These are phyloP conservation scores for Ceratocystis albifundus DNA, from an alignment of 2,329 filamentous ascomycete genomes.

Conservation along the genomic window DNA sequence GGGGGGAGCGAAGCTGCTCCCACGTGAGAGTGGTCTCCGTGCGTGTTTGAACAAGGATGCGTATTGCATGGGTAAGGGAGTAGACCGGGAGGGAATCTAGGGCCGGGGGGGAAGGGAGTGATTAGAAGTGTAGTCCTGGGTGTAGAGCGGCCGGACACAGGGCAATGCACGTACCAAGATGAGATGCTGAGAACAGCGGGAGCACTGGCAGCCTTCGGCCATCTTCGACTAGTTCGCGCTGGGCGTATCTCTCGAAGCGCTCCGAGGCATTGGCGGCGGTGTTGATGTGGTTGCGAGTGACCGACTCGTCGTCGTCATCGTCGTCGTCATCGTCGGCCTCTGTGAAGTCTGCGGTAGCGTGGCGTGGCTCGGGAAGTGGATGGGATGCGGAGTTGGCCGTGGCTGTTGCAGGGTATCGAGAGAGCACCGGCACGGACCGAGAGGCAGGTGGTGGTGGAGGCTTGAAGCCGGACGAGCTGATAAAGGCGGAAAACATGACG, in stretches of 20 bases:
- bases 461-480: not conserved
- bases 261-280: constrained; percentile 30
- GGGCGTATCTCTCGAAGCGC: constrained; percentile 24
- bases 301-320: constrained; percentile 33
- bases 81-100: constrained; percentile 79
- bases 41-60: constrained; percentile 67
- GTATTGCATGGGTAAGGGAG: constrained; percentile 78
- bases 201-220: constrained; percentile 37
- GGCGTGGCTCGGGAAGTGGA: constrained; percentile 31
- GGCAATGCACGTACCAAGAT: constrained; percentile 50
- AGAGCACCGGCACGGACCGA: constrained; percentile 18
- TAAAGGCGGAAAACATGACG: constrained; percentile 19
- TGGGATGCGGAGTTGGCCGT: constrained; percentile 4
- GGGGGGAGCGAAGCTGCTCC: constrained; percentile 91
- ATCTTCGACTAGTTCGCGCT: constrained; percentile 22
- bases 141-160: not conserved
- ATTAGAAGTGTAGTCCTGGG: not conserved
- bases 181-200: constrained; percentile 68
- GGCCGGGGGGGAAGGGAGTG: constrained; percentile 10
- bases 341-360: constrained; percentile 54
- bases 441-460: constrained; percentile 18
- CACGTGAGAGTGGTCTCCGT: constrained; percentile 88
- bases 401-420: constrained; percentile 9
- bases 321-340: constrained; percentile 48
- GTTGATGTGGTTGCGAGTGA: constrained; percentile 25